These are phyloP conservation scores for Auricularia auricula-judae DNA, from an alignment of 768 basidiomycete species.

Conservation along the genomic window DNA sequence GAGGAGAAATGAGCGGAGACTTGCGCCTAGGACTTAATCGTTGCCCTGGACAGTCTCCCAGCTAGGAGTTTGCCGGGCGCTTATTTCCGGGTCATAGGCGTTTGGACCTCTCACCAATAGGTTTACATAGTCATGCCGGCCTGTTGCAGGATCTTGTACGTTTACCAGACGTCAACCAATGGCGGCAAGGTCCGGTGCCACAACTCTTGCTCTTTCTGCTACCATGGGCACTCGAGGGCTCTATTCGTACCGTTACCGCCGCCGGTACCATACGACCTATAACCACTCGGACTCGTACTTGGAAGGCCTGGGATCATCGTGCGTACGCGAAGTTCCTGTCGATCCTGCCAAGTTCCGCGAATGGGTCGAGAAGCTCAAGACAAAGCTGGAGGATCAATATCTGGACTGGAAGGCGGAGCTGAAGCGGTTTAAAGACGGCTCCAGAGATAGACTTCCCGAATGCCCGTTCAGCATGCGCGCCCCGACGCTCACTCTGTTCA, in stretches of 20 bases:
- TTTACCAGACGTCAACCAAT: too few relatives aligned
- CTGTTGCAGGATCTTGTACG: too few relatives aligned
- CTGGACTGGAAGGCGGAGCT: background rate
- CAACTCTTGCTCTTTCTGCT: background rate
- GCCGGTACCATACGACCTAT: background rate
- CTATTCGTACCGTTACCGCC: background rate
- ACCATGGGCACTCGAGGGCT: background rate
- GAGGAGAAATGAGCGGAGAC: too few relatives aligned
- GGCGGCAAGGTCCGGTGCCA: background rate
- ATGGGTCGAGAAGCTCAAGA: background rate
- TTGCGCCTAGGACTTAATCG: too few relatives aligned
- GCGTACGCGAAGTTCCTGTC: background rate
- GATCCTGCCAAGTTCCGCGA: background rate
- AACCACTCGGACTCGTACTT: background rate
- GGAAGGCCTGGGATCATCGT: background rate
- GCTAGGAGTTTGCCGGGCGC: too few relatives aligned
- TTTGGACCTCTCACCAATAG: too few relatives aligned
- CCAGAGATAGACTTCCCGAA: too few relatives aligned
- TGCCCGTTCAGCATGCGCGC: too few relatives aligned
- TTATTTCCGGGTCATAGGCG: too few relatives aligned
- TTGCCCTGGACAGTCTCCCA: too few relatives aligned
- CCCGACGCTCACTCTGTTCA: too few relatives aligned
- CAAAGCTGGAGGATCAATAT: background rate
- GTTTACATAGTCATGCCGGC: too few relatives aligned
- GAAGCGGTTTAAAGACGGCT: background rate